Percentiles rank a stretch among this genome's conserved stretches.
Evolutionary conservation across 78 protist species (phyloP).

Genomic region (Creolimax fragrantissima): DNA sequence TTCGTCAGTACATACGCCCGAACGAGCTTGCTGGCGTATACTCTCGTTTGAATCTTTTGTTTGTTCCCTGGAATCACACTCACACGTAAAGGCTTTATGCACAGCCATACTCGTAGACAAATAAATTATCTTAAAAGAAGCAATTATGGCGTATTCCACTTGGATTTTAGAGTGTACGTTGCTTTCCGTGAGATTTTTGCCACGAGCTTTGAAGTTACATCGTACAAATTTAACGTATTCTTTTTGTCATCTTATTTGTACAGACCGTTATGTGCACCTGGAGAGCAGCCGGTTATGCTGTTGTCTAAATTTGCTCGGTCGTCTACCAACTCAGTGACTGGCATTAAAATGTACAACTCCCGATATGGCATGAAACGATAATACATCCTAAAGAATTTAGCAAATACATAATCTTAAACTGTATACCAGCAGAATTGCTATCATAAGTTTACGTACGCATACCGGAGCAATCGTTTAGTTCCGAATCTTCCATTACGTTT

Average conservation of each 20-base stretch:
- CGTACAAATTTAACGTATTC: neutral
- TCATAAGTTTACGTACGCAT: no score
- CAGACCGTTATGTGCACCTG: neutral
- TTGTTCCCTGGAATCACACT: no score
- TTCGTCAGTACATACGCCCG: neutral
- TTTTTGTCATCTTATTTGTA: neutral
- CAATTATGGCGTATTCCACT: neutral
- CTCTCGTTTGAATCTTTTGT: no score
- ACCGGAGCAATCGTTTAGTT: no score
- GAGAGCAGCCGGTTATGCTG: neutral
- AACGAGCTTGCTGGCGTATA: no score
- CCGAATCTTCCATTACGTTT: no score
- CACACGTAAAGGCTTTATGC: no score
- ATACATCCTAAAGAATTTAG: no score
- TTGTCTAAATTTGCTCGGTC: neutral
- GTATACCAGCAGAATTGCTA: no score
- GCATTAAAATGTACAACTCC: neutral
- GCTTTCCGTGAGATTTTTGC: neutral
- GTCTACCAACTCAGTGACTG: neutral
- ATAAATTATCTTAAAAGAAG: neutral
- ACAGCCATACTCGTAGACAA: neutral
- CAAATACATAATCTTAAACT: no score
- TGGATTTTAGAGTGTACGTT: neutral
- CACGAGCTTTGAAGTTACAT: neutral
- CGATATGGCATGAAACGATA: neutral